Percentiles rank a stretch among this genome's conserved stretches.
phyloP scores from a whole-genome alignment of 306 rosid species.

The Castanopsis chinensis region DNA sequence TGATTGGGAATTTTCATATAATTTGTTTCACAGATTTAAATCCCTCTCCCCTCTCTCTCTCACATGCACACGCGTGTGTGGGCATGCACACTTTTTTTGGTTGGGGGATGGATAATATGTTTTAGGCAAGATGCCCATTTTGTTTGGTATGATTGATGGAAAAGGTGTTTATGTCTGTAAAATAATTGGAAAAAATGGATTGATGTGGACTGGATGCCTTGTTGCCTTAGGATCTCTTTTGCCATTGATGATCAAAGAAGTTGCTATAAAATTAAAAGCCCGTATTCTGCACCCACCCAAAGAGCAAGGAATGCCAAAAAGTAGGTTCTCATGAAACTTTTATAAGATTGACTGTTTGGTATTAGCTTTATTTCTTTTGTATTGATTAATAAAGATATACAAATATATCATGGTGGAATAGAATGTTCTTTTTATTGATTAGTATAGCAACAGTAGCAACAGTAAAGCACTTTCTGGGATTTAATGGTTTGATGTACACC shows the following conservation, averaged over 20 bases:
- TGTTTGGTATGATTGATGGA: not conserved
- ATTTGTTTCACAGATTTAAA: not conserved
- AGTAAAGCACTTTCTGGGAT: too few relatives aligned
- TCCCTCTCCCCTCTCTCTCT: not conserved
- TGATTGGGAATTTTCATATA: too few relatives aligned
- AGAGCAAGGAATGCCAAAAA: slow-evolving; percentile 19
- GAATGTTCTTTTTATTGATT: too few relatives aligned
- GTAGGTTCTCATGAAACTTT: not conserved
- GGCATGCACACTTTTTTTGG: not conserved
- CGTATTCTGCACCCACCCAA: slow-evolving; percentile 23
- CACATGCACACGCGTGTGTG: not conserved
- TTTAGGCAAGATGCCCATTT: not conserved
- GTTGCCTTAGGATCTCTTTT: not conserved
- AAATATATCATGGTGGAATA: not conserved
- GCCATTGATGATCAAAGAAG: slow-evolving; percentile 13
- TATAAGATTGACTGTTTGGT: not conserved
- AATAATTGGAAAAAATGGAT: not conserved
- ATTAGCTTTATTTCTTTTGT: not conserved
- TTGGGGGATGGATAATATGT: not conserved
- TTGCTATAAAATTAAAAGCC: slow-evolving; percentile 16
- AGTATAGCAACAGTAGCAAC: too few relatives aligned
- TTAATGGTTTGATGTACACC: too few relatives aligned
- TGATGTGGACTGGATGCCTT: slow-evolving; percentile 7
- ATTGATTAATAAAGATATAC: not conserved
- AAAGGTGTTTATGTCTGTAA: not conserved